phyloP scores from a whole-genome alignment of 345 rosid species.

The Noccaea bulbosa region DNA sequence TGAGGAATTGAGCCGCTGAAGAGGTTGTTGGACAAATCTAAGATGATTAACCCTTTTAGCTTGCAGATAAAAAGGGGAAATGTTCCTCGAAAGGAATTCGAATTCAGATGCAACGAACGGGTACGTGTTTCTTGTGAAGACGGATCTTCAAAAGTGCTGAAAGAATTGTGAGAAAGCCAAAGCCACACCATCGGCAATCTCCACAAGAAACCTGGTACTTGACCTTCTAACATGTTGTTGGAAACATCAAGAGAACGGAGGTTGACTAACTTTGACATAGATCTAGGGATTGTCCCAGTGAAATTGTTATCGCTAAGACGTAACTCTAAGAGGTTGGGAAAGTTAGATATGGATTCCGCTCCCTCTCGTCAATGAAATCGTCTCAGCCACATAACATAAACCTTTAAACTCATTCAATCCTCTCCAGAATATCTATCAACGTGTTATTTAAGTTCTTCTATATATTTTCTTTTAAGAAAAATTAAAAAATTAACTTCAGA shows the following conservation, averaged over 20 bases:
- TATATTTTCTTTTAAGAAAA: too few species aligned
- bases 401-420: too few species aligned
- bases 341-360: background rate
- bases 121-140: constrained; percentile 14
- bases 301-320: background rate
- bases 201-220: constrained; percentile 19
- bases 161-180: constrained; percentile 15
- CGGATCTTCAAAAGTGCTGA: background rate
- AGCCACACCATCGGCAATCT: background rate
- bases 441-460: too few species aligned
- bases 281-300: background rate
- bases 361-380: too few species aligned
- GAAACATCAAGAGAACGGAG: background rate
- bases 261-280: background rate
- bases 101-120: constrained; percentile 10
- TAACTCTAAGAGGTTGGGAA: fast-evolving
- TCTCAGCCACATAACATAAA: too few species aligned
- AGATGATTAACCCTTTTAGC: constrained; percentile 18
- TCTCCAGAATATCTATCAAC: too few species aligned
- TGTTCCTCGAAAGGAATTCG: constrained; percentile 21
- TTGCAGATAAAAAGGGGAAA: constrained; percentile 50
- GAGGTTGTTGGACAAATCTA: constrained; percentile 53
- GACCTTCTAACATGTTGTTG: constrained; percentile 22
- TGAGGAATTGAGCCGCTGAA: constrained; percentile 43
- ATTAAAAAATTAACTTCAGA: too few species aligned